phyloP scores from a whole-genome alignment of 1,284 basidiomycete species.

The Apiotrichum mycotoxinovorans region DNA sequence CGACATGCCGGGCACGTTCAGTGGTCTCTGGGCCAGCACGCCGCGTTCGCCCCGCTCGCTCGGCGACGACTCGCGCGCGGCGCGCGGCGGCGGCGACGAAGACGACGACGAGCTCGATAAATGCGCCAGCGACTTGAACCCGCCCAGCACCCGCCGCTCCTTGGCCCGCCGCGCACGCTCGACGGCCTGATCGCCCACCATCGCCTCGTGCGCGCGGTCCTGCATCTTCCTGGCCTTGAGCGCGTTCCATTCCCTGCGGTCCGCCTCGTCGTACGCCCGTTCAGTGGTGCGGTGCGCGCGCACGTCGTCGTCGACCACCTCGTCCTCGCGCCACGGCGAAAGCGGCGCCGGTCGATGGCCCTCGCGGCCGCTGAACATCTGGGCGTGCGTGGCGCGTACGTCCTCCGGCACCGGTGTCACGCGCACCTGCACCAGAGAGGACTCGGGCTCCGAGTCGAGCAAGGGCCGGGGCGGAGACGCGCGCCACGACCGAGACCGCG shows the following conservation, averaged over 20 bases:
- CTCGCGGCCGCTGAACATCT: slow-evolving; percentile 28
- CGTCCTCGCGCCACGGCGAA: slow-evolving; percentile 17
- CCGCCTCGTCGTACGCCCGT: slow-evolving; percentile 1
- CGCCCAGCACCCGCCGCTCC: slow-evolving; percentile 9
- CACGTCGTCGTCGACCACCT: background rate
- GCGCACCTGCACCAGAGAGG: slow-evolving; percentile 4
- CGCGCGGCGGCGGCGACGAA: slow-evolving; percentile 12
- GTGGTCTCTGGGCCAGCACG: background rate
- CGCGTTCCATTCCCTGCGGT: slow-evolving; percentile 2
- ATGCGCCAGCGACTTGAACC: slow-evolving; percentile 17
- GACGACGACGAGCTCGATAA: slow-evolving; percentile 12
- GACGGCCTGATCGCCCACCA: background rate
- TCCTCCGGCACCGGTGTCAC: slow-evolving; percentile 30
- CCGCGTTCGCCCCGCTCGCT: slow-evolving; percentile 9
- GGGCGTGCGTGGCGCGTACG: slow-evolving; percentile 25
- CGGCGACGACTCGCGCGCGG: slow-evolving; percentile 9
- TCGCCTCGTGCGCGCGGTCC: background rate
- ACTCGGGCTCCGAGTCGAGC: slow-evolving; percentile 2
- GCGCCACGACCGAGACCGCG: background rate
- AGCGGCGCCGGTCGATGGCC: slow-evolving; percentile 5
- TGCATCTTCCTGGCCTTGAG: slow-evolving; percentile 8
- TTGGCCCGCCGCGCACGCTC: background rate
- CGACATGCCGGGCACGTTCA: background rate
- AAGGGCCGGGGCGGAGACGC: background rate
- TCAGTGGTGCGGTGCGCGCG: background rate